These are phyloP conservation scores for Xylariaceae sp. DNA, from an alignment of 2,329 filamentous ascomycete species.

Conservation along the genomic window DNA sequence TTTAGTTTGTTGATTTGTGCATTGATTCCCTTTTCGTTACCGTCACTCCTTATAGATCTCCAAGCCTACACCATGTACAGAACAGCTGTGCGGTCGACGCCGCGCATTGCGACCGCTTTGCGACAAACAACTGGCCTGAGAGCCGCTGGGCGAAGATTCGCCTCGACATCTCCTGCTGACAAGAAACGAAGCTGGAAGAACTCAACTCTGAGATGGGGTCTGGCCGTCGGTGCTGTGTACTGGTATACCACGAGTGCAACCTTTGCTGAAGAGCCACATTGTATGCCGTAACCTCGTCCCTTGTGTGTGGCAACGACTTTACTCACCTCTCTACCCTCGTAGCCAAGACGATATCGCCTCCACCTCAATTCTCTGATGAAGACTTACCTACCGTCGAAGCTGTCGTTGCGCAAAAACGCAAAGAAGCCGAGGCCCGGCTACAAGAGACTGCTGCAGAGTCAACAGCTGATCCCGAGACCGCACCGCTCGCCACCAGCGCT, in stretches of 20 bases:
- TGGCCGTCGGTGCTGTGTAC: conserved; percentile 76
- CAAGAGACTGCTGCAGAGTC: conserved; percentile 23
- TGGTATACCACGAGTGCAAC: conserved; percentile 89
- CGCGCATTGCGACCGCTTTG: conserved; percentile 39
- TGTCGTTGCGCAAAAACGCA: conserved; percentile 60
- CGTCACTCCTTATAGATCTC: conserved; percentile 1
- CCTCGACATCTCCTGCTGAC: conserved; percentile 52
- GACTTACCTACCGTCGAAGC: conserved; percentile 63
- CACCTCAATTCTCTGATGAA: conserved; percentile 51
- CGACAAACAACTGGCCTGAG: conserved; percentile 33
- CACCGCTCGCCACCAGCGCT: conserved; percentile 20
- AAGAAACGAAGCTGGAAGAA: conserved; percentile 81
- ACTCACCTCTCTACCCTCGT: not conserved
- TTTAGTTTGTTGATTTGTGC: not conserved
- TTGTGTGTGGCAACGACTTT: not conserved
- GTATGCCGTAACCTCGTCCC: conserved; percentile 46
- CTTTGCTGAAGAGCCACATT: conserved; percentile 76
- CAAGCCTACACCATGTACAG: conserved; percentile 43
- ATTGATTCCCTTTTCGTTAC: conserved; percentile 1
- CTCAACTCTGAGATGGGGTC: conserved; percentile 65
- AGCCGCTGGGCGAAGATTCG: conserved; percentile 43
- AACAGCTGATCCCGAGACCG: conserved; percentile 22
- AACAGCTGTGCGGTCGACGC: conserved; percentile 44
- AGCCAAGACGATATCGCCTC: conserved; percentile 34
- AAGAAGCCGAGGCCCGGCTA: conserved; percentile 36